Base-by-base conservation (phyloP, 345 rosid genomes). In the Pistacia integerrima region DNA sequence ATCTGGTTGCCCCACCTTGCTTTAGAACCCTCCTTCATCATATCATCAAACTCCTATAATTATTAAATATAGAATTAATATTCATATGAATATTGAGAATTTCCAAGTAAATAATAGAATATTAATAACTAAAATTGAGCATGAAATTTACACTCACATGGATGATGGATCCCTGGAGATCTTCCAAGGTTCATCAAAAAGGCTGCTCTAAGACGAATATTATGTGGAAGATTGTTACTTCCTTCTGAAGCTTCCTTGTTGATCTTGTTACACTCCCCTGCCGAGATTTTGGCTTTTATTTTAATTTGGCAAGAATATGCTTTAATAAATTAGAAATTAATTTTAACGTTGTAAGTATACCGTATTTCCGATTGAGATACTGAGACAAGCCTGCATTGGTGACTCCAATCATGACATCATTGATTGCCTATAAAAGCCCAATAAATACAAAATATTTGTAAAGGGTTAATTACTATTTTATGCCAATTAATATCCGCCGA, bases 381-480 rank as follows among this genome's bases (percentile, higher is more conserved):
- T 70, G 75, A 0, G 88, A 83, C 12, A 85, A 75, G 18, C 83
- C 88, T 4, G 88, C 88, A 63, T 85, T 82, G 36, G 83, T 77
- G 18, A 79, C 64, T 69, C 85, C 88, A 9, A 81, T 16, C 58
- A 79, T 6, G 11, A 83, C 85, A 67, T 83, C 88, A 56, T 85
- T 81, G 64, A 85, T 71, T 2, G 86, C 81, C 88, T 85, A 66
- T 77, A 76, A 72, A 73, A 18, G 25, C 1, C 41, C 25, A 25
- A 25, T 25, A 5, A 11, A 67, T 38, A 11, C 25, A 25, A 25
- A 25, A 25, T 1, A 25, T 25, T 25, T 25, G 25, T 25, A 25
- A 25, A 25, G 25, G 25, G 1, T 25, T 25, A 25, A 25, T 25
- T 25, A 25, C 25, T 25, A 25, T 25, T 25, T 25, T 25, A 25